Evolutionary conservation across 495 filamentous ascomycete species (phyloP), one percentile per base, ranked within the genome.

Genomic region (Xylaria curta): DNA sequence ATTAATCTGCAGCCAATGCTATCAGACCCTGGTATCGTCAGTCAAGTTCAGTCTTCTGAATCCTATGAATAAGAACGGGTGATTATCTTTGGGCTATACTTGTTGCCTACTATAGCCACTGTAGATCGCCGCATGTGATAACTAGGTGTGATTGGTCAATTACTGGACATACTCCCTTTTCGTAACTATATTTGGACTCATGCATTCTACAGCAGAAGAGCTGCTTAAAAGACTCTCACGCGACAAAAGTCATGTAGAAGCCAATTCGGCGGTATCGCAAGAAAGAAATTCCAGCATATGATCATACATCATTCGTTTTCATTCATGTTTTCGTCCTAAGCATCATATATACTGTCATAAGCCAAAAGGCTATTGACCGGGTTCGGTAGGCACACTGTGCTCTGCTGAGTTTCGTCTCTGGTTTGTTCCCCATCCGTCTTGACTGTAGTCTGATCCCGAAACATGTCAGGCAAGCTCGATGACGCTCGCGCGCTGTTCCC

Each of bases 281-380:
- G 21, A 21, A 51, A 36, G 31, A 63, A 44, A 21, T 2, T 15
- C 40, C 7, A 40, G 24, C 42, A 47, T 24, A 46, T 49, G 53
- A 21, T 66, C 61, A 60, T 71, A 40, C 51, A 71, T 66, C 46
- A 60, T 60, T 71, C 69, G 51, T 71, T 66, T 66, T 60, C 69
- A 66, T 71, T 71, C 69, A 60, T 71, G 19, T 71, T 24, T 59
- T 47, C 42, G 13, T 51, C 47, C 26, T 51, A 66, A 56, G 53
- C 53, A 51, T 66, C 62, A 28, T 66, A 71, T 71, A 63, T 71
- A 71, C 69, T 51, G 56, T 13, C 47, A 70, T 46, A 64, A 44
- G 68, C 36, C 60, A 56, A 51, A 56, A 64, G 68, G 49, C 59
- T 64, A 38, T 56, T 63, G 56, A 53, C 62, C 62, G 21, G 60